Percentiles rank a stretch among this genome's conserved stretches.
Conservation (phyloP, 352 stramenopile species). For the Globisporangium paroecandrum region DNA sequence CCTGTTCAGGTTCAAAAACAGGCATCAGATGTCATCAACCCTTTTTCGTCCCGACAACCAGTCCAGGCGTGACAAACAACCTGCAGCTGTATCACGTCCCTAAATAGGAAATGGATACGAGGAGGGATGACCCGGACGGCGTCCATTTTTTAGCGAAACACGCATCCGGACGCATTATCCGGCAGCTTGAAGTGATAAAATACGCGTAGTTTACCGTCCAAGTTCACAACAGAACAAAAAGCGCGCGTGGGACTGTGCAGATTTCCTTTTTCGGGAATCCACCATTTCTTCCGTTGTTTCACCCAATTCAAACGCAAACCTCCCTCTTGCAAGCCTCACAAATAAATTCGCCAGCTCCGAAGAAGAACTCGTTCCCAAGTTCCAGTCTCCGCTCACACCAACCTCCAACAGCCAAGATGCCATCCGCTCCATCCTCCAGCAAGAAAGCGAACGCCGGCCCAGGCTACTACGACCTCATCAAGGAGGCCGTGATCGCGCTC, state of each 20-base stretch:
- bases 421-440: constrained; percentile 31
- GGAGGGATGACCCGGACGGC: constrained; percentile 2
- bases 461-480: constrained; percentile 91
- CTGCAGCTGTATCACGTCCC: not conserved
- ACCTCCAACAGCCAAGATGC: constrained; percentile 28
- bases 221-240: not conserved
- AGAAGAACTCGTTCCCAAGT: constrained; percentile 16
- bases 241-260: not conserved
- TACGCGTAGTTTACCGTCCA: constrained; percentile 2
- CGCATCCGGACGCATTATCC: constrained; percentile 10
- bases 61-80: not conserved
- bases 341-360: constrained; percentile 36
- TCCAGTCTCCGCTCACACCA: constrained; percentile 6
- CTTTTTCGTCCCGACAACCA: not conserved
- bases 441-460: constrained; percentile 67
- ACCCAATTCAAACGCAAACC: not conserved
- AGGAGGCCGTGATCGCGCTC: constrained; percentile 88
- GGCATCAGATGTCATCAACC: constrained; percentile 18
- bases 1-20: not conserved
- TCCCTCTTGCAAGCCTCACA: constrained; percentile 21
- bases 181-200: constrained; percentile 20
- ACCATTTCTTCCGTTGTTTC: not conserved
- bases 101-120: constrained; percentile 4
- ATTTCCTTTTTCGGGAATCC: not conserved
- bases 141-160: not conserved